Evolutionary conservation across 2,329 filamentous ascomycete genomes (phyloP).

Genomic region (Alternaria dauci): DNA sequence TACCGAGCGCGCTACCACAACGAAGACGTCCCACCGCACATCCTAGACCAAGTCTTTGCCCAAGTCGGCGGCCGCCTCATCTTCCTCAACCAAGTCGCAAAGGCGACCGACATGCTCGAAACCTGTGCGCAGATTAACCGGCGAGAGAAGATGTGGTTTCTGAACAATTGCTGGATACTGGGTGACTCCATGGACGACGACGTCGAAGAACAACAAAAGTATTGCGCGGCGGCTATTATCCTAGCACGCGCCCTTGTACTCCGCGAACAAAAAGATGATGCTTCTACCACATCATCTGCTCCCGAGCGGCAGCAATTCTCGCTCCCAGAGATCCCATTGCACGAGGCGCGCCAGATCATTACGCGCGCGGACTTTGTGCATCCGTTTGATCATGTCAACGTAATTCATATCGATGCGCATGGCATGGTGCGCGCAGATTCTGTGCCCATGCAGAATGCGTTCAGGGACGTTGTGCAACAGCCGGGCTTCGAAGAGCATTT

Average conservation of each 20-base stretch:
- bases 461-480: conserved; percentile 78
- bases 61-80: conserved; percentile 88
- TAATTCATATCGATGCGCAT: conserved; percentile 89
- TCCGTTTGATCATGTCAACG: conserved; percentile 87
- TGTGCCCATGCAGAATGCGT: conserved; percentile 94
- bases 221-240: conserved; percentile 91
- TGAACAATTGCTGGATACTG: conserved; percentile 80
- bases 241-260: conserved; percentile 89
- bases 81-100: conserved; percentile 87
- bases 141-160: conserved; percentile 77
- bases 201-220: conserved; percentile 97
- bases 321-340: conserved; percentile 71
- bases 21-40: conserved; percentile 63
- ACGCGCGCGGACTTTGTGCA: conserved; percentile 93
- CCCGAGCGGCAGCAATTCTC: conserved; percentile 70
- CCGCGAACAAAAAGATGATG: conserved; percentile 65
- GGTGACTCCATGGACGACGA: conserved; percentile 87
- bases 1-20: conserved; percentile 79
- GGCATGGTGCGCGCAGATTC: conserved; percentile 90
- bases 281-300: conserved; percentile 55
- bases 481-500: conserved; percentile 83
- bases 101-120: conserved; percentile 78
- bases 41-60: conserved; percentile 81
- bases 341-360: conserved; percentile 74
- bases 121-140: conserved; percentile 77